A percentile compares a stretch with the other conserved stretches of the same genome.
phyloP scores from a whole-genome alignment of 768 basidiomycete species.

The Lentinula edodes region DNA sequence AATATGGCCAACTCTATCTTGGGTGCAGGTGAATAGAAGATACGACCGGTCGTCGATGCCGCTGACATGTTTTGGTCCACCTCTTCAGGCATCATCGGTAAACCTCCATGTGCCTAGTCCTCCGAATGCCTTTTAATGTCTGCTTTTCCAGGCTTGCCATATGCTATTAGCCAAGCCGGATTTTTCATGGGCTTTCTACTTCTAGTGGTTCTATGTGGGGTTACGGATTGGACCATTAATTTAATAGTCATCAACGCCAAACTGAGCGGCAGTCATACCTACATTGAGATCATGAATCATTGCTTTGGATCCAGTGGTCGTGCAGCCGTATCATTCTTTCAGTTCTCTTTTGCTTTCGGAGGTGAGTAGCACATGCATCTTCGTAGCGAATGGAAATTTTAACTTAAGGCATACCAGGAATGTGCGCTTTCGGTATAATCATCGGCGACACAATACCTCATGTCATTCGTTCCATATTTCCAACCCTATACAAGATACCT shows the following conservation, averaged over 20 bases:
- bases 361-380: constrained; percentile 39
- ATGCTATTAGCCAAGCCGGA: constrained; percentile 91
- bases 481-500: constrained; percentile 58
- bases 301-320: constrained; percentile 92
- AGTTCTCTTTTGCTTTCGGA: constrained; percentile 96
- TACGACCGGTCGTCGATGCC: background rate
- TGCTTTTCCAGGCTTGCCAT: constrained; percentile 67
- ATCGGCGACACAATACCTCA: constrained; percentile 97
- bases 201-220: constrained; percentile 67
- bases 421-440: constrained; percentile 98
- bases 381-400: background rate
- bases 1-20: constrained; percentile 97
- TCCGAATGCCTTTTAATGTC: constrained; percentile 1
- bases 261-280: constrained; percentile 85
- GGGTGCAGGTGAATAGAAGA: constrained; percentile 65
- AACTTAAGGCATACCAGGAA: constrained; percentile 45
- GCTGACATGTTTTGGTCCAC: constrained; percentile 12
- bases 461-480: constrained; percentile 85
- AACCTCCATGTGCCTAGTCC: constrained; percentile 11
- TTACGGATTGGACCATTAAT: constrained; percentile 98
- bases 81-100: constrained; percentile 66
- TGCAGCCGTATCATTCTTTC: constrained; percentile 93
- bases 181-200: constrained; percentile 86
- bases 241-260: constrained; percentile 96
- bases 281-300: constrained; percentile 91